Base-by-base conservation (phyloP, 768 basidiomycete genomes). In the Mrakia hoshinonis region DNA sequence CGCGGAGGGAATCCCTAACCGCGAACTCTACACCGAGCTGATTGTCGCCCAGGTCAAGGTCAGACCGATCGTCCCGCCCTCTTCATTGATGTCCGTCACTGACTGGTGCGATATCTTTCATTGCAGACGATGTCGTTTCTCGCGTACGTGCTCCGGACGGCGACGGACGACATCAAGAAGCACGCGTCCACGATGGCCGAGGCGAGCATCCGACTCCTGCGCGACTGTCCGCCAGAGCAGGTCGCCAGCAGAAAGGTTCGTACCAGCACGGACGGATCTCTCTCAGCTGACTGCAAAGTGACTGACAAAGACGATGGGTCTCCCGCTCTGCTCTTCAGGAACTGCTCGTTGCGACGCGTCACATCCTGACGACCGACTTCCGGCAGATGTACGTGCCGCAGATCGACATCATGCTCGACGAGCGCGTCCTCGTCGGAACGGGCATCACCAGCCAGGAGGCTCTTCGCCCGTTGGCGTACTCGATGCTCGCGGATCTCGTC, bases 21-120 rank as follows among this genome's bases (percentile, higher is more conserved):
- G 85, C 15, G 79, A 80, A 47, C 83, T 88, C 13, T 97, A 92
- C 78, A 83, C 84, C 18, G 94, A 96, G 77, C 87, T 94, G 69
- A 85, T 92, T 73, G 86, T 85, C 66, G 88, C 90, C 0, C 94
- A 98, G 78, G 89, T 94, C 78, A 97, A 95, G 85, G 92, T 90
- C 70, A 73, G 83, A 74, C 26, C 13, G 2, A 46, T 3, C 5
- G 4, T 7, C 0, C 20, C 34, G 43, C 26, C 60, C 39, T 24
- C 10, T 3, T 31, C 52, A 22, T 55, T 26, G 13, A 1, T 38
- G 39, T 64, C 38, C 29, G 38, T 22, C 55, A 29, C 49, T 52
- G 46, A 49, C 38, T 62, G 15, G 26, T 26, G 9, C 5, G 51
- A 1, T 5, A 20, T 47, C 39, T 55, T 29, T 39, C 55, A 61